Percentiles rank a stretch among this genome's conserved stretches.
These are phyloP conservation scores for Fusarium lyarnte DNA, from an alignment of 2,329 filamentous ascomycete genomes.

Conservation along the genomic window DNA sequence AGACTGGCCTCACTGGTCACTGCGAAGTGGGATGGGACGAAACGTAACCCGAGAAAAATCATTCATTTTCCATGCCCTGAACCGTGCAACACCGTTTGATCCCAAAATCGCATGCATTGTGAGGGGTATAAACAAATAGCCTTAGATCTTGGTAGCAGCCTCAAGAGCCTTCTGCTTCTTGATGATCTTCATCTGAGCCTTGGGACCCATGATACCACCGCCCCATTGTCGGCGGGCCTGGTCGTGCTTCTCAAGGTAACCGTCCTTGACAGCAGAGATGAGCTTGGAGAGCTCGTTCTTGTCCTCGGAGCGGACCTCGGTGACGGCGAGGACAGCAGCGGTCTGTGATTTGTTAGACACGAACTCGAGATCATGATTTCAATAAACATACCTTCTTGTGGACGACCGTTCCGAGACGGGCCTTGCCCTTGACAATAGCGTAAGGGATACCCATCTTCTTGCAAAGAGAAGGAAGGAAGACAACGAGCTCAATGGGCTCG, in stretches of 20 bases:
- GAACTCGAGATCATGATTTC: too few species aligned
- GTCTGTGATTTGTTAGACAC: slow-evolving; percentile 71
- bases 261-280: slow-evolving; percentile 95
- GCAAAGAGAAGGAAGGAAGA: slow-evolving; percentile 99
- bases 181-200: slow-evolving; percentile 79
- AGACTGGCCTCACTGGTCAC: slow-evolving; percentile 41
- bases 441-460: slow-evolving; percentile 99
- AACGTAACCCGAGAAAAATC: slow-evolving; percentile 51
- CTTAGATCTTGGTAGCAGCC: slow-evolving; percentile 96
- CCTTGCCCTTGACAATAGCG: slow-evolving; percentile 99
- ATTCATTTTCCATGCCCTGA: slow-evolving; percentile 56
- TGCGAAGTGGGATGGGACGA: slow-evolving; percentile 43
- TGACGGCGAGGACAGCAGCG: slow-evolving; percentile 92
- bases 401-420: slow-evolving; percentile 96
- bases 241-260: slow-evolving; percentile 96
- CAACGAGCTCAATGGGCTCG: slow-evolving; percentile 98
- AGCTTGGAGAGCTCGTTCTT: slow-evolving; percentile 98
- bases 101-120: slow-evolving; percentile 52
- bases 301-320: slow-evolving; percentile 97
- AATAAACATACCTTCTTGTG: slow-evolving; percentile 87
- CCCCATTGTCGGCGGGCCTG: slow-evolving; percentile 93
- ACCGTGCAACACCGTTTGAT: slow-evolving; percentile 54
- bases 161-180: slow-evolving; percentile 97
- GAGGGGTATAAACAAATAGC: slow-evolving; percentile 52
- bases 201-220: slow-evolving; percentile 98